Evolutionary conservation across 2,329 filamentous ascomycete species (phyloP), one percentile per base, ranked within the genome.

Genomic region (Pseudocercospora fijiensis): DNA sequence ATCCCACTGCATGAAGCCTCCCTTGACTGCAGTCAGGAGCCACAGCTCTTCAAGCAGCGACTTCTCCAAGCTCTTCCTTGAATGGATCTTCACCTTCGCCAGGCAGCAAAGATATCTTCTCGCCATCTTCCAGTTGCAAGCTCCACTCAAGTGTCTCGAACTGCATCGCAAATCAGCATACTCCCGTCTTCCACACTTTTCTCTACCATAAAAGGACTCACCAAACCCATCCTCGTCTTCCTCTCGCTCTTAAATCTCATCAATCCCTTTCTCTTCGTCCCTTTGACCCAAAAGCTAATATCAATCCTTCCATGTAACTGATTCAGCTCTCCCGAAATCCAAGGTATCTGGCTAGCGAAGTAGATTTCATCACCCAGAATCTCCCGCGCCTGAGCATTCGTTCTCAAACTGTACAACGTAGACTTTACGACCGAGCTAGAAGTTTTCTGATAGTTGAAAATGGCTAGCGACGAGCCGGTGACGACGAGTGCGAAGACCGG

Each of bases 391-490:
- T 82, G 80, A 2, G 85, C 80, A 62, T 89, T 92, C 2, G 91
- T 96, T 68, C 95, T 90, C 67, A 99, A 85, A 0, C 94, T 90
- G 82, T 98, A 99, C 27, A 99, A 85, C 4, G 92, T 95, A 61
- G 90, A 91, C 61, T 87, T 87, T n/a, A 97, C 79, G 16, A 82
- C 90, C 60, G 90, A 90, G 26, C 88, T 92, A n/a, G 90, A 92
- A 62, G 88, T 87, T 78, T 97, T 97, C 78, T 99, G 94, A 85
- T 99, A 98, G 85, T 99, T 99, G 89, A 99, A 98, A 78, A 99
- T 97, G 70, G 90, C 91, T 65, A 96, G 81, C 69, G 88, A 88
- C 69, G 88, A 89, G 61, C 84, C 82, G 56, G 86, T 85, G 71
- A 96, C 86, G 67, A 91, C 81, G 67, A 85, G 78, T 59, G 89